Conservation (phyloP, 345 rosid genomes). For the Gossypium ekmanianum region DNA sequence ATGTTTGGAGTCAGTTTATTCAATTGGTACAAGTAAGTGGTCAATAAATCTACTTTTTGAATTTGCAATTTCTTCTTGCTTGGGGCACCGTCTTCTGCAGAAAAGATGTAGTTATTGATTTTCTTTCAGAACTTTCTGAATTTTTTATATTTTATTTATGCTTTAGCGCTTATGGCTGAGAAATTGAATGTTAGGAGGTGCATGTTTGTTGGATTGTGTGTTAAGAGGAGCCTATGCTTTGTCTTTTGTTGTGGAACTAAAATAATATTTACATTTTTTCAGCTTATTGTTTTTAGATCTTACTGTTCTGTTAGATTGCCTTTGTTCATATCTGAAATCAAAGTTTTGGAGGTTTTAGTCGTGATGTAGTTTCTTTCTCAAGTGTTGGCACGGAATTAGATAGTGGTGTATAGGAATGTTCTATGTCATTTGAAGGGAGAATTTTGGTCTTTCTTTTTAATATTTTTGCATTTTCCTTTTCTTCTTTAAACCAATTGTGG, state of each 20-base stretch:
- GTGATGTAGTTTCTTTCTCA: not conserved
- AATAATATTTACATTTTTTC: not conserved
- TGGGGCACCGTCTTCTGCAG: not conserved
- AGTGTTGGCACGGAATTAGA: not conserved
- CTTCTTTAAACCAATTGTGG: not conserved
- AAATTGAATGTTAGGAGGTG: not conserved
- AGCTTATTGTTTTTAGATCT: not conserved
- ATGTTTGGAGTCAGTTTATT: constrained; percentile 89
- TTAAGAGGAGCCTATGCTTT: not conserved
- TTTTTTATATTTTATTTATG: not conserved
- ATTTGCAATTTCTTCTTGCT: constrained; percentile 8
- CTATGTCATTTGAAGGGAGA: not conserved
- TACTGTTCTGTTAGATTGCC: too few species aligned
- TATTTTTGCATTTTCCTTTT: not conserved
- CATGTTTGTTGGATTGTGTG: not conserved
- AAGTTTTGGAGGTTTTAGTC: not conserved
- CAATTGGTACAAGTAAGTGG: constrained; percentile 98
- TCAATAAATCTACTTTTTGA: not conserved
- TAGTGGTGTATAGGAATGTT: too few species aligned
- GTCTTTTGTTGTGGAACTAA: not conserved
- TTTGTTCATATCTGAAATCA: not conserved
- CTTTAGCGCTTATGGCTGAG: not conserved
- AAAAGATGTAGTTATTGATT: not conserved
- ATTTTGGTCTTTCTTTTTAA: not conserved
- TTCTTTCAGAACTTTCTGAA: not conserved